phyloP scores from a whole-genome alignment of 495 filamentous ascomycete species.

The Aspergillus saccharolyticus region DNA sequence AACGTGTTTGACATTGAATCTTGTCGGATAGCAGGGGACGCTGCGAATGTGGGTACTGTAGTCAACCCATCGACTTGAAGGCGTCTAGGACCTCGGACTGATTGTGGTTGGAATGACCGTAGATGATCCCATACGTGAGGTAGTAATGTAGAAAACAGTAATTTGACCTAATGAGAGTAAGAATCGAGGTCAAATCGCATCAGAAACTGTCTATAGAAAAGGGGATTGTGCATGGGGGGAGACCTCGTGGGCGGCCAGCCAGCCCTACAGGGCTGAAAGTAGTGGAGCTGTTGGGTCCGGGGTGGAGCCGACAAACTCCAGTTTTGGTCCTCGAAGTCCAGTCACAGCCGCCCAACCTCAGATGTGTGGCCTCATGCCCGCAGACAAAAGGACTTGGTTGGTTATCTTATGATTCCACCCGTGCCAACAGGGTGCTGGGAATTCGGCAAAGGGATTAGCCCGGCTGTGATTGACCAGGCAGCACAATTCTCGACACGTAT shows the following conservation, averaged over 20 bases:
- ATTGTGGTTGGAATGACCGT: not conserved
- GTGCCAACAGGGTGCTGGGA: not conserved
- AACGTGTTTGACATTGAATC: not conserved
- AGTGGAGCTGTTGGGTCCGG: not conserved
- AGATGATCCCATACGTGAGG: not conserved
- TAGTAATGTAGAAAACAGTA: not conserved
- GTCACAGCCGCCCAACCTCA: not conserved
- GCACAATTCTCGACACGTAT: not conserved
- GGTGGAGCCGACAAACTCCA: not conserved
- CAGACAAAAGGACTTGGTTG: not conserved
- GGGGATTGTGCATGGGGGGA: not conserved
- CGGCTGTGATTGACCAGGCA: not conserved
- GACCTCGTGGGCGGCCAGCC: not conserved
- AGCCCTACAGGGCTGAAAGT: constrained; percentile 2
- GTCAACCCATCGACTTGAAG: not conserved
- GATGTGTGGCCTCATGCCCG: not conserved
- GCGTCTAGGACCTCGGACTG: not conserved
- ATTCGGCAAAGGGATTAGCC: not conserved
- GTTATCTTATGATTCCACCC: not conserved
- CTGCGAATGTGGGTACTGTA: not conserved
- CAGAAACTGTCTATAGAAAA: too few relatives aligned
- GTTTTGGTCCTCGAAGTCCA: not conserved
- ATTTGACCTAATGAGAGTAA: not conserved
- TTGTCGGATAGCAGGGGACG: not conserved
- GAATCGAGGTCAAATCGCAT: not conserved